Conservation (phyloP, 176 grass and related monocot species). For the Rhynchospora tenuis region DNA sequence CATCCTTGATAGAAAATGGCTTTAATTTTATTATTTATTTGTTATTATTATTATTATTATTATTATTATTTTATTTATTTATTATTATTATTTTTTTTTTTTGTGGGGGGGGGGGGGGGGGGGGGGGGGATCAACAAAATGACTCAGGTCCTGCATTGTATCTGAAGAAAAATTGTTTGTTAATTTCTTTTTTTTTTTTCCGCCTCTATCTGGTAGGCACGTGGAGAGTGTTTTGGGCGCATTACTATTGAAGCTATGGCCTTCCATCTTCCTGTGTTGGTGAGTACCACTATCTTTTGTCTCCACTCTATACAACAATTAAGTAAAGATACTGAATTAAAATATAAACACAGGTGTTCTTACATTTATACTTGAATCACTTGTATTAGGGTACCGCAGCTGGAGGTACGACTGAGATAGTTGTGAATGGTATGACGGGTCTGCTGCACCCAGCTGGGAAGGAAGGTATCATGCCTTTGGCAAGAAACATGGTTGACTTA, state of each 20-base stretch:
- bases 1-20: background rate
- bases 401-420: slow-evolving; percentile 84
- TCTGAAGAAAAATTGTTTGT: background rate
- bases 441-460: slow-evolving; percentile 75
- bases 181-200: background rate
- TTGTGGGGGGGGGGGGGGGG: no score
- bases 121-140: no score
- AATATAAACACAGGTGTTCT: background rate
- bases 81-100: background rate
- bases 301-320: background rate
- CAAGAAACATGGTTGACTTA: slow-evolving; percentile 59
- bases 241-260: slow-evolving; percentile 99
- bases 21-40: no score
- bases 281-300: slow-evolving; percentile 13
- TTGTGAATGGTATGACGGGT: slow-evolving; percentile 71
- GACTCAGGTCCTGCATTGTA: background rate
- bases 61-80: no score
- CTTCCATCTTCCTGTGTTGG: slow-evolving; percentile 82
- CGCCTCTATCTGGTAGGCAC: slow-evolving; percentile 33
- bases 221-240: slow-evolving; percentile 97
- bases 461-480: slow-evolving; percentile 64
- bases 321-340: slow-evolving; percentile 3
- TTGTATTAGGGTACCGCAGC: slow-evolving; percentile 65
- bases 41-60: no score
- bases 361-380: background rate